These are phyloP conservation scores for Phytophthora idaei DNA, from an alignment of 352 stramenopile genomes.

Conservation along the genomic window DNA sequence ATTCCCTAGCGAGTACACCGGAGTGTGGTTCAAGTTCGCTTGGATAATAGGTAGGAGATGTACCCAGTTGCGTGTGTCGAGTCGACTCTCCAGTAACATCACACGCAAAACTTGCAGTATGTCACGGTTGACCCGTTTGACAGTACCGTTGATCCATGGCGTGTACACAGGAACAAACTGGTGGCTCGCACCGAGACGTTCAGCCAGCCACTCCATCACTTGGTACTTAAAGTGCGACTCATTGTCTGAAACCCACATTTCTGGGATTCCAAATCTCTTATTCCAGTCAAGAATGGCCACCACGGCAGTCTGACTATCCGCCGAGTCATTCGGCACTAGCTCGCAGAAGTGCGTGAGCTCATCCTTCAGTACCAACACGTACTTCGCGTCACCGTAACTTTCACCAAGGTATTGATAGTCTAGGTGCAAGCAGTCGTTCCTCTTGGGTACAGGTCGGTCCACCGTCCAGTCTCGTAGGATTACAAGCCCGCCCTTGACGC, in stretches of 20 bases:
- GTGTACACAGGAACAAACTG: constrained; percentile 11
- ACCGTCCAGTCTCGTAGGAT: background rate
- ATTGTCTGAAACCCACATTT: background rate
- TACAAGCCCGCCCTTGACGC: constrained; percentile 4
- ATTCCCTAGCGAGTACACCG: constrained; percentile 5
- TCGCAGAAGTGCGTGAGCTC: constrained; percentile 8
- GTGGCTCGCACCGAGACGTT: background rate
- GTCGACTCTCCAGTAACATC: constrained; percentile 1
- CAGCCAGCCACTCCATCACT: background rate
- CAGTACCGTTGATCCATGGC: background rate
- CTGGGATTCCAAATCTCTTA: constrained; percentile 4
- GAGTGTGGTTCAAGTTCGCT: constrained; percentile 7
- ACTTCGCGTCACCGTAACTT: constrained; percentile 4
- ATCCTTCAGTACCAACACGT: constrained; percentile 13
- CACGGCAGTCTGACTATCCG: constrained; percentile 3
- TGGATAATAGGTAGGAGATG: constrained; percentile 12
- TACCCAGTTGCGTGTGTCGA: constrained; percentile 14
- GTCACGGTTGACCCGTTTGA: constrained; percentile 6
- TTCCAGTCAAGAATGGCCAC: constrained; percentile 2
- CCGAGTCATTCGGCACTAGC: background rate
- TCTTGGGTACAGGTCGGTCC: background rate
- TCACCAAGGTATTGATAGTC: constrained; percentile 14
- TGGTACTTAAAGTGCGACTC: constrained; percentile 1
- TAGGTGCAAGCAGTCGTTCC: constrained; percentile 13
- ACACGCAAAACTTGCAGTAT: constrained; percentile 11